Conservation (phyloP, 106 monocot species). For the Ottelia alismoides region DNA sequence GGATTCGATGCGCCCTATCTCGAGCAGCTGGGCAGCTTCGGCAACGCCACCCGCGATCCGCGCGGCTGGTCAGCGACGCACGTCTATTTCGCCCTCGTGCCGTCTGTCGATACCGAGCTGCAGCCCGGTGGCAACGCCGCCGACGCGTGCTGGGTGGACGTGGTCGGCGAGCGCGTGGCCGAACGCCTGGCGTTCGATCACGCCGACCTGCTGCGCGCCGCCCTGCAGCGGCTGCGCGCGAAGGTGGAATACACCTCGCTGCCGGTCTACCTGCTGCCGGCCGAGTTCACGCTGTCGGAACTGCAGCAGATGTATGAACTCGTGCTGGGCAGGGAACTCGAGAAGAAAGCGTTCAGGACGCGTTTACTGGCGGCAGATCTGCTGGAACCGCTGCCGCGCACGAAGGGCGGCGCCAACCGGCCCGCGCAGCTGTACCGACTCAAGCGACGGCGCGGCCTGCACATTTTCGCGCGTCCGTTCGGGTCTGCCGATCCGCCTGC, state of each 20-base stretch:
- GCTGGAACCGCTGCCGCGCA: too few relatives aligned
- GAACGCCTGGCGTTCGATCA: neutral
- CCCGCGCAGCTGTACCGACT: neutral
- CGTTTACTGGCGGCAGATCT: too few relatives aligned
- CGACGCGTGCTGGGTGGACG: neutral
- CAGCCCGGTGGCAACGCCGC: neutral
- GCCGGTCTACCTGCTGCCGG: neutral
- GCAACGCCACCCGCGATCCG: neutral
- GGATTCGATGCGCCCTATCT: neutral
- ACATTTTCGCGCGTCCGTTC: neutral
- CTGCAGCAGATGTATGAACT: neutral
- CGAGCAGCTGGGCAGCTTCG: too few relatives aligned
- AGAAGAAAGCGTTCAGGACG: too few relatives aligned
- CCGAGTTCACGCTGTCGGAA: too few relatives aligned
- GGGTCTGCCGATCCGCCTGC: neutral
- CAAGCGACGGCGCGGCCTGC: neutral
- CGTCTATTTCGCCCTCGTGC: neutral
- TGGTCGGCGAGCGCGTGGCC: too few relatives aligned
- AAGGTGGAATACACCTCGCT: neutral
- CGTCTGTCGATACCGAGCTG: too few relatives aligned
- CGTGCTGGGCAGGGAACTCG: too few relatives aligned
- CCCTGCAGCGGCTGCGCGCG: too few relatives aligned
- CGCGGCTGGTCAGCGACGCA: neutral
- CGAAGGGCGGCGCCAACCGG: too few relatives aligned
- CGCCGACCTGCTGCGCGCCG: too few relatives aligned